phyloP scores from a whole-genome alignment of 2,329 filamentous ascomycete species.

The Verticillium klebahnii region DNA sequence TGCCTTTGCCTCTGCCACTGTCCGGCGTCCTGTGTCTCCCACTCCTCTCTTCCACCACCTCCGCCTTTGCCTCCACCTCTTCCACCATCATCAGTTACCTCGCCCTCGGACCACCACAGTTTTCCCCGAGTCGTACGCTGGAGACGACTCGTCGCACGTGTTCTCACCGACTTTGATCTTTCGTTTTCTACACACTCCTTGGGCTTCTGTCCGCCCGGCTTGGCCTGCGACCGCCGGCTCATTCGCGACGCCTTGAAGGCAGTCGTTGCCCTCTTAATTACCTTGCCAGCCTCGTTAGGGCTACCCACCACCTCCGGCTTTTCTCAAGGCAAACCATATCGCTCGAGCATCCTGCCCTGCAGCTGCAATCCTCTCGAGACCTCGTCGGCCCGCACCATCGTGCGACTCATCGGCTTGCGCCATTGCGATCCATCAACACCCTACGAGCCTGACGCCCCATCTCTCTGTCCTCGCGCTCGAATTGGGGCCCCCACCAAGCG shows the following conservation, averaged over 20 bases:
- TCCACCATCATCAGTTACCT: not conserved
- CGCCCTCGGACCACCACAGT: not conserved
- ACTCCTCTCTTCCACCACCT: not conserved
- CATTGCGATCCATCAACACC: not conserved
- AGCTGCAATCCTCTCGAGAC: not conserved
- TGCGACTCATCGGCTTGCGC: not conserved
- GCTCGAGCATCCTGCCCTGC: not conserved
- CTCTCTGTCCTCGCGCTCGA: not conserved
- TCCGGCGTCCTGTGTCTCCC: not conserved
- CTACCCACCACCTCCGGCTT: not conserved
- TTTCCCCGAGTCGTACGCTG: not conserved
- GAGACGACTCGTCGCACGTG: not conserved
- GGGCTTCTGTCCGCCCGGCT: not conserved
- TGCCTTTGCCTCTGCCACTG: not conserved
- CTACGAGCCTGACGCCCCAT: not conserved
- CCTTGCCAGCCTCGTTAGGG: not conserved
- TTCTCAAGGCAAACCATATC: not conserved
- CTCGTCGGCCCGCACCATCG: not conserved
- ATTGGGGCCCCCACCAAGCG: not conserved
- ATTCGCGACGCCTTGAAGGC: not conserved
- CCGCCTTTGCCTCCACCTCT: not conserved
- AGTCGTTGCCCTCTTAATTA: not conserved
- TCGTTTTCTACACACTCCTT: slow-evolving; percentile 2
- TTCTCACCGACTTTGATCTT: not conserved
- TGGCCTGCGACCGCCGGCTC: not conserved